These are phyloP conservation scores for Physaria fendleri DNA, from an alignment of 345 rosid species.

Conservation along the genomic window DNA sequence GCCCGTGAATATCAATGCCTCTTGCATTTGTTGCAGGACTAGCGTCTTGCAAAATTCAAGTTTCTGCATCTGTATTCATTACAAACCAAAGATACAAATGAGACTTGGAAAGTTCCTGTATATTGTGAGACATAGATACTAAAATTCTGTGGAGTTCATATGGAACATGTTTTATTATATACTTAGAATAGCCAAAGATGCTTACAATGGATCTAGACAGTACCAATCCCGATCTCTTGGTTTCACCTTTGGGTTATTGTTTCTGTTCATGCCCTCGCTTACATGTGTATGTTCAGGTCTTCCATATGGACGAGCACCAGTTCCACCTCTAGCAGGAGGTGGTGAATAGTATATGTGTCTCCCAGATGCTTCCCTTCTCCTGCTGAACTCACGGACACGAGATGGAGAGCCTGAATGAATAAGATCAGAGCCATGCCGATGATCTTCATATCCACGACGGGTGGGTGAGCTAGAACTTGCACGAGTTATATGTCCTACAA, in stretches of 20 bases:
- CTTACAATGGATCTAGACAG: conserved; percentile 67
- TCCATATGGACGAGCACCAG: conserved; percentile 51
- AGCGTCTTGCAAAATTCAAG: conserved; percentile 87
- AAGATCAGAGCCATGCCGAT: conserved; percentile 47
- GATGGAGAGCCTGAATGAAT: conserved; percentile 46
- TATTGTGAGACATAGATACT: neutral
- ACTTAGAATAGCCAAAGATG: neutral
- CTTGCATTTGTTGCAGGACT: conserved; percentile 68
- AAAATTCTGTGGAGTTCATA: no score
- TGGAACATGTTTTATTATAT: neutral
- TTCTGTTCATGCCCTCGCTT: conserved; percentile 46
- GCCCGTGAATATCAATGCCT: conserved; percentile 49
- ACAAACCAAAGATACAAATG: neutral
- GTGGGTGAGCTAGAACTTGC: conserved; percentile 77
- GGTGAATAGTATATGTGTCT: conserved; percentile 67
- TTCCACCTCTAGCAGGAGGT: conserved; percentile 54
- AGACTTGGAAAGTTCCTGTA: neutral
- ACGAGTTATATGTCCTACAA: conserved; percentile 72
- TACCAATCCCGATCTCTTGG: conserved; percentile 96
- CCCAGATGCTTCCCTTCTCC: conserved; percentile 53
- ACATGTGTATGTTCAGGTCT: conserved; percentile 61
- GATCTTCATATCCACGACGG: conserved; percentile 52
- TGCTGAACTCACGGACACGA: conserved; percentile 47
- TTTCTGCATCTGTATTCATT: conserved; percentile 52
- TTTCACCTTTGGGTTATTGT: conserved; percentile 56